phyloP scores from a whole-genome alignment of 2,329 filamentous ascomycete species.

The Beauveria scarabaeidicola region DNA sequence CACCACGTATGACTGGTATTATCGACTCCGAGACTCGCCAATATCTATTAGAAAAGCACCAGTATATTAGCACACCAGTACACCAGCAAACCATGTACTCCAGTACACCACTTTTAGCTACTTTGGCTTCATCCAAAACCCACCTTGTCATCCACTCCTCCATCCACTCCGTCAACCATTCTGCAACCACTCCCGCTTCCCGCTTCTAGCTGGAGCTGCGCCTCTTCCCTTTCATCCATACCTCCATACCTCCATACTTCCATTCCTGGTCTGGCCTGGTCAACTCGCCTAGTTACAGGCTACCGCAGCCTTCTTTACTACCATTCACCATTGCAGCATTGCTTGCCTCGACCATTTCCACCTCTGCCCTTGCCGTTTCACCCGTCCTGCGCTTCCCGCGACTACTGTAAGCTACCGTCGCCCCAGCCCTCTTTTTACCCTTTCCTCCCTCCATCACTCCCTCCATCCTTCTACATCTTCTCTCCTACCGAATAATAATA shows the following conservation, averaged over 20 bases:
- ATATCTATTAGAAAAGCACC: too few relatives aligned
- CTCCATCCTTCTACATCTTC: background rate
- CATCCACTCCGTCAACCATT: background rate
- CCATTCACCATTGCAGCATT: too few relatives aligned
- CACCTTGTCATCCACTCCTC: background rate
- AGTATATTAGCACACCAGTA: background rate
- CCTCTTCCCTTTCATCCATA: background rate
- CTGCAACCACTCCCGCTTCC: background rate
- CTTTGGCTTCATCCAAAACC: background rate
- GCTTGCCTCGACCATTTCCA: background rate
- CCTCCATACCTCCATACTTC: background rate
- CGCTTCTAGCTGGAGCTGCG: background rate
- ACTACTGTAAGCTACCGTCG: background rate
- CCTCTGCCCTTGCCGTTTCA: slow-evolving; percentile 3
- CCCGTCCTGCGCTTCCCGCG: background rate
- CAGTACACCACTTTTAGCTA: too few relatives aligned
- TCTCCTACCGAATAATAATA: background rate
- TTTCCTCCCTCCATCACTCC: background rate
- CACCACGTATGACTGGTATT: background rate
- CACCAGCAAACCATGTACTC: too few relatives aligned
- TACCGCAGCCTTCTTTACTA: background rate
- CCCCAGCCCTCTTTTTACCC: background rate
- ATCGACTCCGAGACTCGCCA: background rate
- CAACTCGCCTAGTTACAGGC: background rate
- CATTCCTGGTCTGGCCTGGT: background rate